Base-by-base conservation (phyloP, 371 early-diverging fungal genomes). In the Capillidium rhysosporum region DNA sequence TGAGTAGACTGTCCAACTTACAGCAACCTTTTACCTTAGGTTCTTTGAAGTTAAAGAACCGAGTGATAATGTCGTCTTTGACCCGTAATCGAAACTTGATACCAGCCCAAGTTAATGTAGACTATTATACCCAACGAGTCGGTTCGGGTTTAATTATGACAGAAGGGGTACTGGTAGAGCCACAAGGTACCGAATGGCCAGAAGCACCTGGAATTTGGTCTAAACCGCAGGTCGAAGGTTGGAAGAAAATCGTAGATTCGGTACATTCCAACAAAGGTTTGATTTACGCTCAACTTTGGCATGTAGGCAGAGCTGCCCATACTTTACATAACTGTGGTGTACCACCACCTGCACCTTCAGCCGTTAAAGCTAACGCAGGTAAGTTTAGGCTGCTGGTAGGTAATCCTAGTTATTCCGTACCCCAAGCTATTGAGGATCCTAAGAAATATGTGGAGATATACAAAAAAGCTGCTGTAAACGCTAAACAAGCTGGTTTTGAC, bases 271-370 rank as follows among this genome's bases (percentile, higher is more conserved):
- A 72, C 46, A 72, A 70, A 0, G 72, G 74, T 20, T 53, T 65
- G 55, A 72, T 77, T 46, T 77, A 61, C 58, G 59, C 66, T 8
- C 81, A 80, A 61, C 61, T 80, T 18, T 76, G 76, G 76, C 68
- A 69, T 52, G 16, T 63, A 1, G 71, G 73, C 10, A 55, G 68
- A 16, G 56, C 54, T 20, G 56, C 54, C 8, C 25, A 53, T 20
- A 29, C 28, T 52, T 25, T 52, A 14, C 49, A 48, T 25, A 56
- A 56, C 28, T 9, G 9, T 4, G 54, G 54, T 25, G 40, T 47
- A 18, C 49, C 56, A 14, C 56, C 56, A 18, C 41, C 48, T 28
- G 56, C 56, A 1, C 56, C 56, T 18, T 56, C 56, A 9, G 38
- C 56, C 18, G 40, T 56, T 14, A 30, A 28, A 2, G 48, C 48